Base-by-base conservation (phyloP, 2,329 filamentous ascomycete genomes). In the Xylaria sp. region DNA sequence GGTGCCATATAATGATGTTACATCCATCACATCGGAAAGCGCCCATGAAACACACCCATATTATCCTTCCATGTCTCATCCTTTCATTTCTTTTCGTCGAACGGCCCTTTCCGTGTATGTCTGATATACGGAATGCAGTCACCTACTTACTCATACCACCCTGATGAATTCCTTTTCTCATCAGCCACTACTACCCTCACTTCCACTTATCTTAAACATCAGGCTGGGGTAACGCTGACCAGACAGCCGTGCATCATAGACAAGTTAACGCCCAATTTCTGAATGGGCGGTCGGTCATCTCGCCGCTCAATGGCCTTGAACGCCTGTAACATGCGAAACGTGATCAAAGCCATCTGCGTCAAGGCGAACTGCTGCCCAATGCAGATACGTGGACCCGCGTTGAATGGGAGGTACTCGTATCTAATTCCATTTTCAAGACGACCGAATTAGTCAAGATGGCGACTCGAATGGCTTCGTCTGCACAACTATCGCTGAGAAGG, bases 301-400 rank as follows among this genome's bases (percentile, higher is more conserved):
- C 63, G 71, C 2, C 73, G 65, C 63, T 78, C 75, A 60, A 80
- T 75, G 15, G 66, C 61, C 41, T 74, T 69, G 69, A 79, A 80
- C 1, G 75, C 72, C 59, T 79, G 77, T 20, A 80, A 61, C 7
- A 80, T 58, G 6, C 78, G 74, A 23, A 79, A 74, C 9, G 76
- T 74, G 52, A 77, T 73, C 39, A 79, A 67, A 8, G 76, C 77
- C 41, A 79, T 72, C 63, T 78, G 75, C 18, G 77, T 77, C 39
- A 79, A 58, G 1, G 78, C 78, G 51, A 80, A 82, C 65, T 81
- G 77, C 70, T 81, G 81, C 10, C 80, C 81, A 44, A 82, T 78
- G 68, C 81, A 82, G 39, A 82, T 81, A 37, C 81, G 78, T 12
- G 81, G 80, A 0, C 80, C 80, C 0, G 79, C 80, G 66, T 81